Conservation (phyloP, 176 grass and related monocot species). For the Triticum timopheevii region DNA sequence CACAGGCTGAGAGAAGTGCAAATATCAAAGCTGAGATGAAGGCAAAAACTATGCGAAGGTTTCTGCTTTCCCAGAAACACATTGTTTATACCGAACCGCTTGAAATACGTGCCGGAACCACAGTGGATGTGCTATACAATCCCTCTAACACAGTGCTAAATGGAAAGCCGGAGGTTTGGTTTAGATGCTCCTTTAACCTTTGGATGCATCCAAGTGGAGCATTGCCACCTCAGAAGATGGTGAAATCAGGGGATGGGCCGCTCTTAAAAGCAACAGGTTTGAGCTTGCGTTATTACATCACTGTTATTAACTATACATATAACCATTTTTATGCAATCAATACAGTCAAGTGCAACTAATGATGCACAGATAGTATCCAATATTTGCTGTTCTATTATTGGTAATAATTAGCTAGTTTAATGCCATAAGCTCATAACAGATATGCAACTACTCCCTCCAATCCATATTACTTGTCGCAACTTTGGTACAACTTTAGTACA, state of each 20-base stretch:
- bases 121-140: slow-evolving; percentile 76
- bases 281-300: slow-evolving; percentile 23
- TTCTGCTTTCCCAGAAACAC: slow-evolving; percentile 90
- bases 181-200: slow-evolving; percentile 84
- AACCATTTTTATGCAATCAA: slow-evolving; percentile 12
- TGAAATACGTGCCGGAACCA: slow-evolving; percentile 69
- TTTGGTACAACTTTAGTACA: too few species aligned
- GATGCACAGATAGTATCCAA: not conserved
- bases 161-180: slow-evolving; percentile 85
- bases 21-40: slow-evolving; percentile 83
- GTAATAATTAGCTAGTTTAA: slow-evolving; percentile 1
- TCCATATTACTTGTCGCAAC: too few species aligned
- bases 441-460: not conserved
- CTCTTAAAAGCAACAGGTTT: slow-evolving; percentile 84
- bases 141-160: slow-evolving; percentile 75
- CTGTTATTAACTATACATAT: slow-evolving; percentile 5
- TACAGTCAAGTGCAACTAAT: not conserved
- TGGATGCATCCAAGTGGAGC: slow-evolving; percentile 71
- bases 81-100: slow-evolving; percentile 91
- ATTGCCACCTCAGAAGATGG: slow-evolving; percentile 77
- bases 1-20: slow-evolving; percentile 60
- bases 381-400: not conserved
- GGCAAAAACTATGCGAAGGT: slow-evolving; percentile 77
- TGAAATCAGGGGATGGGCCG: slow-evolving; percentile 48
- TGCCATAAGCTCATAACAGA: not conserved